These are phyloP conservation scores for Malus hybrid DNA, from an alignment of 331 rosid genomes.

Conservation along the genomic window DNA sequence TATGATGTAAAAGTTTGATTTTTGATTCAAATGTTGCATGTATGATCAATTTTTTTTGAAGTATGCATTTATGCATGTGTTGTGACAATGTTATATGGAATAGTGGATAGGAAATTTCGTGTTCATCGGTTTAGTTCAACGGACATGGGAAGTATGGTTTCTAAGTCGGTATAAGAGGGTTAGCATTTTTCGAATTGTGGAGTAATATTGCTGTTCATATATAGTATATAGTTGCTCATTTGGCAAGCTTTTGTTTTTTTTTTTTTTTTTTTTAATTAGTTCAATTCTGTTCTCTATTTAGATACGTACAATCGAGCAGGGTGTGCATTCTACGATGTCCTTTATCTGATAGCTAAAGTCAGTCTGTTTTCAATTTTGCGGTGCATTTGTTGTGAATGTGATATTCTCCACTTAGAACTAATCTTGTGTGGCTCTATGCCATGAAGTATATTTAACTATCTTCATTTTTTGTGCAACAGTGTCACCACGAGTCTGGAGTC, in stretches of 20 bases:
- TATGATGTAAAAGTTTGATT: neutral
- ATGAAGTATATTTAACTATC: neutral
- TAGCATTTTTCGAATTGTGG: neutral
- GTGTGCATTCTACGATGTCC: neutral
- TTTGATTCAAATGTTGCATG: neutral
- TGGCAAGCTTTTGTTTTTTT: neutral
- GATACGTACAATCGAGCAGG: neutral
- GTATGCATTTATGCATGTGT: neutral
- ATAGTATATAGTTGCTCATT: neutral
- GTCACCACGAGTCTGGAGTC: slow-evolving; percentile 50
- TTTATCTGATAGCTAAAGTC: no score
- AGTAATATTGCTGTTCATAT: neutral
- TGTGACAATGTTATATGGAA: neutral
- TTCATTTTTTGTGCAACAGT: slow-evolving; percentile 28
- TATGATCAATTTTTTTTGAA: neutral
- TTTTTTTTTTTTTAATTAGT: neutral
- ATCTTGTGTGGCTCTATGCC: neutral
- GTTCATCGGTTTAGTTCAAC: neutral
- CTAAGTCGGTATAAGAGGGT: neutral
- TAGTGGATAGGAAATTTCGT: neutral
- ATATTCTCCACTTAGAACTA: neutral
- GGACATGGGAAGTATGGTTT: neutral
- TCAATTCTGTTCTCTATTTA: neutral
- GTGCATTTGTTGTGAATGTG: neutral
- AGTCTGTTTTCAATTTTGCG: neutral